Base-by-base conservation (phyloP, 2,329 filamentous ascomycete genomes). In the Colletotrichum tamarilloi region DNA sequence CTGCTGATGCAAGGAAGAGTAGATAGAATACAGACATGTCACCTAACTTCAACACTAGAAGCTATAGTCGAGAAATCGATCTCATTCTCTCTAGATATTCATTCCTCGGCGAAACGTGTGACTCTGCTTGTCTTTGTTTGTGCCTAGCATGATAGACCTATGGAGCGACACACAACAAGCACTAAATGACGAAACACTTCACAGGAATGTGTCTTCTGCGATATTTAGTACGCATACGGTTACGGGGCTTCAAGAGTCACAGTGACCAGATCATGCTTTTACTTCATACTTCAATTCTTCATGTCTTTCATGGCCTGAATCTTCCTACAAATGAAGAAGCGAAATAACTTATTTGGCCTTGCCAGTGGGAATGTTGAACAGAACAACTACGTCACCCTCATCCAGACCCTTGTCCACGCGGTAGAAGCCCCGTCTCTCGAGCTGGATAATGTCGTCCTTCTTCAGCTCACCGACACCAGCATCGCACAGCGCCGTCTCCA, bases 401-500 rank as follows among this genome's bases (percentile, higher is more conserved):
- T 88, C 80, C 32, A 89, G 82, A 11, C 86, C 87, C 84, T 90
- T 90, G 84, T 98, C 96, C 30, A 97, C 92, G 65, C 96, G 89
- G 87, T 94, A 98, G 85, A 94, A 98, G 1, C 95, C 96, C 84
- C 96, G 95, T 74, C 96, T 90, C 87, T 98, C 96, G 58, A 98
- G 93, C 86, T 98, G 97, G 77, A 98, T 95, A 75, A 98, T 96
- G 78, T 98, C 95, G 79, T 95, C 94, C 81, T 91, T 92, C 88
- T 95, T 95, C 58, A 98, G 87, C 75, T 91, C 87, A 0, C 89
- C 88, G 1, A 97, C 92, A 78, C 95, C 97, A 79, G 91, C 92
- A 79, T 98, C 96, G 30, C 94, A 95, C 66, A 94, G 81, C 1
- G 93, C 94, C 76, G 93, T 89, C 65, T 92, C 92, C 83, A 92